A percentile compares a stretch with the other conserved stretches of the same genome.
Evolutionary conservation across 2,329 filamentous ascomycete species (phyloP).

Genomic region (Neofusicoccum parvum): DNA sequence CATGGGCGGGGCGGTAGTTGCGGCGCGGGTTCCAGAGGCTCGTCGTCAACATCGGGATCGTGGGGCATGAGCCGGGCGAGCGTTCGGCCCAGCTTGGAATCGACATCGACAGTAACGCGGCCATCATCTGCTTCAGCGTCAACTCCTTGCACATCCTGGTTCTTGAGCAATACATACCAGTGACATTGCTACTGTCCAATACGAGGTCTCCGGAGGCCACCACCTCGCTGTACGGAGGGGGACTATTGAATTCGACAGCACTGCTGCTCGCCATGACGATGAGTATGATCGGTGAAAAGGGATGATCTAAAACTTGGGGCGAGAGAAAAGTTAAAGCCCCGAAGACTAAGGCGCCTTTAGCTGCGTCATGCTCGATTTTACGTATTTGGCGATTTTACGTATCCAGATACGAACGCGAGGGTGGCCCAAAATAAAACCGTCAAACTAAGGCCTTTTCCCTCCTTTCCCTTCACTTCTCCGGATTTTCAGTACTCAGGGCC

Average conservation of each 20-base stretch:
- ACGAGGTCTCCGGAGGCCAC: background rate
- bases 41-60: background rate
- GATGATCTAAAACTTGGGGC: background rate
- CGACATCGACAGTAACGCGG: constrained; percentile 31
- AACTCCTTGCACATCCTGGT: background rate
- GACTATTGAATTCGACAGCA: background rate
- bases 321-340: background rate
- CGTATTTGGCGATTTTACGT: background rate
- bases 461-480: background rate
- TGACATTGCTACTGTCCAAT: background rate
- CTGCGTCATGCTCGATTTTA: background rate
- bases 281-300: background rate
- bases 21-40: background rate
- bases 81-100: constrained; percentile 23
- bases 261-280: background rate
- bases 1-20: background rate
- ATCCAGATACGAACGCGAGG: background rate
- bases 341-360: background rate
- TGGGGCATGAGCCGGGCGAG: constrained; percentile 6
- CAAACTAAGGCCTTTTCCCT: background rate
- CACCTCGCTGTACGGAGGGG: constrained; percentile 4
- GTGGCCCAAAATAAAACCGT: background rate
- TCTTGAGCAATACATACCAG: background rate
- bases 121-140: constrained; percentile 21
- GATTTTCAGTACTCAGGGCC: background rate